phyloP scores from a whole-genome alignment of 2,329 filamentous ascomycete genomes.

The Chalaropsis ovoidea region DNA sequence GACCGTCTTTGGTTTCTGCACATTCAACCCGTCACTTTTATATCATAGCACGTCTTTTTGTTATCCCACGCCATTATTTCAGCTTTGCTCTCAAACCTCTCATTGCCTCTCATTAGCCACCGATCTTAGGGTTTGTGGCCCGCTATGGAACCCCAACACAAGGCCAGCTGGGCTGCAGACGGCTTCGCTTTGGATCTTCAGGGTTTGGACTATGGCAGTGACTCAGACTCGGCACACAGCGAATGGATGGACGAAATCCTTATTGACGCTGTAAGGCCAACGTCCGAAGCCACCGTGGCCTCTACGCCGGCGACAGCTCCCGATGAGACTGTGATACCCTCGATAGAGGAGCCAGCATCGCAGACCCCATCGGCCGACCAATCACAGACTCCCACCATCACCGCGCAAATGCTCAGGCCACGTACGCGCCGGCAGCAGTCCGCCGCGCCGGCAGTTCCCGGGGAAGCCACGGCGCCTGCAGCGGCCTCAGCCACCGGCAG shows the following conservation, averaged over 20 bases:
- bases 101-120: not conserved
- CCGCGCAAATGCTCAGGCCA: conserved; percentile 18
- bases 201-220: conserved; percentile 23
- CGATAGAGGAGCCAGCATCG: not conserved
- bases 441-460: not conserved
- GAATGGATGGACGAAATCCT: conserved; percentile 50
- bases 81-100: not conserved
- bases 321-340: not conserved
- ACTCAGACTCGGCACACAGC: conserved; percentile 36
- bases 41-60: not conserved
- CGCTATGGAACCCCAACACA: not conserved
- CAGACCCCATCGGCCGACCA: not conserved
- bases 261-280: conserved; percentile 45
- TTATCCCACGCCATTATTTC: not conserved
- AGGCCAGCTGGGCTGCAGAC: conserved; percentile 3
- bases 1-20: not conserved
- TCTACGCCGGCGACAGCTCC: not conserved
- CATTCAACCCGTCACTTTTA: not conserved
- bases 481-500: too few relatives aligned
- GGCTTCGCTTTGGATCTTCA: not conserved
- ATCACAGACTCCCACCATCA: not conserved
- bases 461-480: not conserved
- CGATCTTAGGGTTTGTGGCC: not conserved
- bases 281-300: conserved; percentile 31
- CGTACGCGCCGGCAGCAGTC: conserved; percentile 4